Conservation (phyloP, 2,329 filamentous ascomycete species). For the Alternaria brassicicola region DNA sequence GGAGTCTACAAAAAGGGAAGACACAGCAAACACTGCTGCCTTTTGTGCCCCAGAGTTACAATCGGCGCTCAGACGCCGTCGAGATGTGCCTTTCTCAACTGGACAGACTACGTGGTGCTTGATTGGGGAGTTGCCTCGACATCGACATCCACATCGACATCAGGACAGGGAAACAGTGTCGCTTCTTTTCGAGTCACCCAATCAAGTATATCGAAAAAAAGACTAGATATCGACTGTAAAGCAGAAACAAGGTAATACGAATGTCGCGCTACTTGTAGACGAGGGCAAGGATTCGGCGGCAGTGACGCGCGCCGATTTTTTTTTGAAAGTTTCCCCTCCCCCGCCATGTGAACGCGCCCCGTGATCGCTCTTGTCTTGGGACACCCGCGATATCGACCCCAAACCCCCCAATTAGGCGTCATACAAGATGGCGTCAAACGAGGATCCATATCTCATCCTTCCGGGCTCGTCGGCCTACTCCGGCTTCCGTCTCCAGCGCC, state of each 20-base stretch:
- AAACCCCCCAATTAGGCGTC: conserved; percentile 19
- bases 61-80: neutral
- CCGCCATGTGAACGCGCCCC: conserved; percentile 16
- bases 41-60: neutral
- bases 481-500: conserved; percentile 55
- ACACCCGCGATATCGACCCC: conserved; percentile 16
- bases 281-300: neutral
- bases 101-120: no score
- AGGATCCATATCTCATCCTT: conserved; percentile 52
- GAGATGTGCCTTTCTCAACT: neutral
- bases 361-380: conserved; percentile 23
- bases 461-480: conserved; percentile 63
- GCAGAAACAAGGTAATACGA: no score
- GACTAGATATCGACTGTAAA: no score
- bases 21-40: neutral
- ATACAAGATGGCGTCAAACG: conserved; percentile 39
- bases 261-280: neutral
- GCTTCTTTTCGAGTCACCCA: neutral
- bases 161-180: no score
- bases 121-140: no score
- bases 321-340: conserved; percentile 10
- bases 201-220: no score
- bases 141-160: no score
- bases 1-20: neutral
- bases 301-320: conserved; percentile 24